Conservation (phyloP, 208 protist species). For the Trypanosoma vivax region DNA sequence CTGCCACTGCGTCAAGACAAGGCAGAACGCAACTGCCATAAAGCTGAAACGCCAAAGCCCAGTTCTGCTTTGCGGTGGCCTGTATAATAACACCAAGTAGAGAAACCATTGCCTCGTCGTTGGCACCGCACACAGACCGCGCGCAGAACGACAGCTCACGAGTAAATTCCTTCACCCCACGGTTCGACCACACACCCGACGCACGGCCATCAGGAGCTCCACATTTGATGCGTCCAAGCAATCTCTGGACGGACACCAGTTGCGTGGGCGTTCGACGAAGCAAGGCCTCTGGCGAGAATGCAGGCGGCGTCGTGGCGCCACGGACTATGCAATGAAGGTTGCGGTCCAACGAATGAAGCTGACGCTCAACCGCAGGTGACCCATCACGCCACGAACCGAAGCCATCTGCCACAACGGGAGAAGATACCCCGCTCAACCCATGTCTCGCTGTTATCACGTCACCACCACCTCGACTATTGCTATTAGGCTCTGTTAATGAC, state of each 20-base stretch:
- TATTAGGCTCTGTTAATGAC: too few species aligned
- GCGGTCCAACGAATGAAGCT: conserved; percentile 11
- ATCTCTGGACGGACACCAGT: background rate
- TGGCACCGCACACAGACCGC: background rate
- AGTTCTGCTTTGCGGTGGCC: background rate
- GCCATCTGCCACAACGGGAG: too few species aligned
- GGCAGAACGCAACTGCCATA: conserved; percentile 6
- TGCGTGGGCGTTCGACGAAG: conserved; percentile 1
- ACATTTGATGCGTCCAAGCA: background rate
- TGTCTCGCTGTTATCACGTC: too few species aligned
- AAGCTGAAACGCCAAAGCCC: background rate
- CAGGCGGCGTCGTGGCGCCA: conserved; percentile 20
- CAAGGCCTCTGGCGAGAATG: conserved; percentile 14
- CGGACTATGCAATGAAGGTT: conserved; percentile 23
- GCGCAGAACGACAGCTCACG: background rate
- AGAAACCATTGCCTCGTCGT: background rate
- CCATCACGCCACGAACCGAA: conserved; percentile 24
- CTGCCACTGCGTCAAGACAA: background rate
- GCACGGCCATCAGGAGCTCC: background rate
- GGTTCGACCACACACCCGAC: background rate
- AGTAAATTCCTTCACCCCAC: background rate
- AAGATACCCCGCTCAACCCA: too few species aligned
- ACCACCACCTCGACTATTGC: too few species aligned
- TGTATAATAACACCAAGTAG: conserved; percentile 9
- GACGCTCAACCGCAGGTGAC: conserved; percentile 4